Evolutionary conservation across 1,139 yeast genomes (phyloP).

Genomic region (Torulaspora pretoriensis): DNA sequence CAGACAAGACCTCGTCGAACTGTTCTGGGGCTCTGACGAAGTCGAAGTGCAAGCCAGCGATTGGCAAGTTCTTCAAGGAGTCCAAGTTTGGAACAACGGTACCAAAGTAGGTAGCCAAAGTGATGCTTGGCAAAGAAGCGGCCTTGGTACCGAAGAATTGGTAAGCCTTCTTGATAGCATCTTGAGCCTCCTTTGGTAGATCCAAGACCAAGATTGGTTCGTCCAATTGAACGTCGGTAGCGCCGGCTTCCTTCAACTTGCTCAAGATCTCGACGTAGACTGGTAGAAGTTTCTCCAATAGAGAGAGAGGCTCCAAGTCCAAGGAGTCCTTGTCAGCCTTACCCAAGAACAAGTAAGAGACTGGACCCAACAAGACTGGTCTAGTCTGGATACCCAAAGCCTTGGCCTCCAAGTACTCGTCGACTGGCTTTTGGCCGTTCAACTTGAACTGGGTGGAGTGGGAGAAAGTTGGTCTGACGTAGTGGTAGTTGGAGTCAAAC

Average conservation of each 20-base stretch:
- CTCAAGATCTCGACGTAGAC: slow-evolving; percentile 84
- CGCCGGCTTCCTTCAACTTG: slow-evolving; percentile 92
- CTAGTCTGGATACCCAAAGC: slow-evolving; percentile 93
- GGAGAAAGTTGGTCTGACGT: slow-evolving; percentile 98
- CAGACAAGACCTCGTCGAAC: slow-evolving; percentile 72
- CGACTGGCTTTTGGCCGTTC: slow-evolving; percentile 94
- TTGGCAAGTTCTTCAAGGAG: slow-evolving; percentile 86
- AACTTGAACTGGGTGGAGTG: slow-evolving; percentile 94
- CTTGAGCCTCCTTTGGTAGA: slow-evolving; percentile 77
- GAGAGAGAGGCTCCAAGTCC: slow-evolving; percentile 87
- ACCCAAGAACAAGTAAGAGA: slow-evolving; percentile 91
- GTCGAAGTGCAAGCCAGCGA: slow-evolving; percentile 94
- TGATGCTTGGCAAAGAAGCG: slow-evolving; percentile 69
- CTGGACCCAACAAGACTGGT: slow-evolving; percentile 96
- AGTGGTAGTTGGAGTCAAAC: slow-evolving; percentile 99
- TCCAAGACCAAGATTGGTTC: slow-evolving; percentile 96
- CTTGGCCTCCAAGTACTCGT: slow-evolving; percentile 96
- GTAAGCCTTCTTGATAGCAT: slow-evolving; percentile 84
- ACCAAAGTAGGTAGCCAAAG: slow-evolving; percentile 93
- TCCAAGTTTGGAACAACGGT: slow-evolving; percentile 94
- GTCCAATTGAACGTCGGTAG: slow-evolving; percentile 90
- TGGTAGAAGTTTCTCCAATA: slow-evolving; percentile 84
- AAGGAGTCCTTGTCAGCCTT: slow-evolving; percentile 97
- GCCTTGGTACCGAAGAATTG: slow-evolving; percentile 40
- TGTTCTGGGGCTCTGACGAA: slow-evolving; percentile 96